Evolutionary conservation across 140 eudicot genomes (phyloP).

Genomic region (Anethum foeniculum): DNA sequence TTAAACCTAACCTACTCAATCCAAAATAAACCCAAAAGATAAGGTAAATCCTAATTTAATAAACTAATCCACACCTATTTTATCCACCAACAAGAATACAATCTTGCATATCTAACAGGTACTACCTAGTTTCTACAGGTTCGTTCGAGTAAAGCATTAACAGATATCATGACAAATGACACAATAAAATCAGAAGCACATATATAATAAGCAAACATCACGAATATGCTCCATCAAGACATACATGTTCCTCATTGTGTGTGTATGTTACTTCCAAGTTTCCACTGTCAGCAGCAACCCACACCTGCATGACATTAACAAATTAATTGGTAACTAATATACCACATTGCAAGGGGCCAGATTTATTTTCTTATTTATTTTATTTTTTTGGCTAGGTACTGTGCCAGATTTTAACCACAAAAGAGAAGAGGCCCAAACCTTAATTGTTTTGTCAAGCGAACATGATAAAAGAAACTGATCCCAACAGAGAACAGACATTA

Average conservation of each 20-base stretch:
- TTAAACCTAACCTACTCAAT: not conserved
- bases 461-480: constrained; percentile 87
- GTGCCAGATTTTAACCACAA: not conserved
- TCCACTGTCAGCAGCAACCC: constrained; percentile 84
- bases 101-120: not conserved
- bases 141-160: not conserved
- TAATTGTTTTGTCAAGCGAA: constrained; percentile 80
- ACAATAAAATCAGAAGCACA: not conserved
- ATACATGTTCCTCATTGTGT: constrained; percentile 73
- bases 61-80: not conserved
- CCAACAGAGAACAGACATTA: constrained; percentile 96
- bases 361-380: not conserved
- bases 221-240: constrained; percentile 16
- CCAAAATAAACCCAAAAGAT: not conserved
- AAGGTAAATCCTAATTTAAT: not conserved
- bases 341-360: not conserved
- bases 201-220: not conserved
- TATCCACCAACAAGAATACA: not conserved
- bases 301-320: constrained; percentile 48
- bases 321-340: not conserved
- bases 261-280: constrained; percentile 85
- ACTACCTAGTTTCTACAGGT: not conserved
- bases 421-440: constrained; percentile 33
- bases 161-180: not conserved
- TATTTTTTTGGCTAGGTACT: too few relatives aligned